Base-by-base conservation (phyloP, 2,329 filamentous ascomycete species). In the Alternaria infectoria region DNA sequence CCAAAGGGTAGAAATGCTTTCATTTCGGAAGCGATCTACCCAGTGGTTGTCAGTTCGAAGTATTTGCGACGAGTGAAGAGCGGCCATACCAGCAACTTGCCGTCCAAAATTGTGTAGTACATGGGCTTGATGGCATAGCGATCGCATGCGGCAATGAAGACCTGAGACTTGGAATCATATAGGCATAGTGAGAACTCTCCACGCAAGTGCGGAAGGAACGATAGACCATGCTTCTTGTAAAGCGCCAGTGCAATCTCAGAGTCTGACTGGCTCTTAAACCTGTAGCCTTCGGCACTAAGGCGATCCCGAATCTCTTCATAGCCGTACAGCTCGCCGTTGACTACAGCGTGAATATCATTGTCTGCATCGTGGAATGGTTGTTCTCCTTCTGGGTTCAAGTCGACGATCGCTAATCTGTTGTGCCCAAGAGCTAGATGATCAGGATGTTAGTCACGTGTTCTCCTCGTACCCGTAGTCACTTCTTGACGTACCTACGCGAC, bases 241-340 rank as follows among this genome's bases (percentile, higher is more conserved):
- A 88, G 78, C 0, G 85, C 86, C 40, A 87, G 69, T 8, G 86
- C 81, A 8, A 88, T 79, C 68, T 88, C 86, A 32, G 82, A 83
- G 67, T 88, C 86, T 46, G 81, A 83, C 26, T 76, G 70, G 32
- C 84, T 79, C 32, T 75, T 73, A 76, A 88, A 88, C 2, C 69
- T 51, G 71, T 86, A 86, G 5, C 69, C 70, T 17, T 66, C 61
- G 10, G 72, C 69, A 52, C 77, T 77, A 2, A 79, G 62, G n/a
- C 69, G 59, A 11, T 80, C 69, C 7, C 84, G 80, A 12, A 86
- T 79, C 11, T 74, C 68, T 52, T 86, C 83, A 61, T 83, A 80
- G 68, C 86, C 84, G 71, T 89, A 89, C n/a, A 89, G 80, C 71
- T 88, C 86, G 26, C 87, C 86, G 61, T 87, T 88, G 23, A 88